A percentile compares a stretch with the other conserved stretches of the same genome.
Conservation (phyloP, 2,329 filamentous ascomycete genomes). For the Periconia digitata region DNA sequence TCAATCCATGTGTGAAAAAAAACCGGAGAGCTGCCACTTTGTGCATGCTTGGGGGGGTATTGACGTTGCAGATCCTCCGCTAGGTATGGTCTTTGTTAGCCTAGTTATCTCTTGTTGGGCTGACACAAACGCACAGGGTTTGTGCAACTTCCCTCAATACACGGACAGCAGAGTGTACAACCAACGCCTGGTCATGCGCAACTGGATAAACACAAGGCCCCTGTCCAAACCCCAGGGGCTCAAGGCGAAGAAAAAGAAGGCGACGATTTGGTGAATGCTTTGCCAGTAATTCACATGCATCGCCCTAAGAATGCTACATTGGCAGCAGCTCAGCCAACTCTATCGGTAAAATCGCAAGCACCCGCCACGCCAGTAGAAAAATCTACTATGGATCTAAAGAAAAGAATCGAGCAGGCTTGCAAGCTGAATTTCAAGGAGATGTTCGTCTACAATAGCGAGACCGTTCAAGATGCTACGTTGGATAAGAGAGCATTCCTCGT, state of each 20-base stretch:
- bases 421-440: conserved; percentile 25
- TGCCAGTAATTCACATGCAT: too few relatives aligned
- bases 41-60: conserved; percentile 21
- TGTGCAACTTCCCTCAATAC: background rate
- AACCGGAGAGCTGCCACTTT: conserved; percentile 10
- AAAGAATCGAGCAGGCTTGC: conserved; percentile 16
- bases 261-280: too few relatives aligned
- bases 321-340: too few relatives aligned
- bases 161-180: background rate
- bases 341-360: too few relatives aligned
- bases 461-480: conserved; percentile 8
- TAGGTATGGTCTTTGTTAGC: background rate
- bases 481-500: conserved; percentile 30
- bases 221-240: too few relatives aligned
- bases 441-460: conserved; percentile 19
- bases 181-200: background rate
- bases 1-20: conserved; percentile 7
- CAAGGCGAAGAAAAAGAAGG: too few relatives aligned
- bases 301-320: too few relatives aligned
- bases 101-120: background rate
- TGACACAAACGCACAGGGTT: background rate
- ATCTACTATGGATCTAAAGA: conserved; percentile 11
- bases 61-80: conserved; percentile 9
- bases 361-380: background rate
- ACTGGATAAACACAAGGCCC: background rate